These are phyloP conservation scores for Pichia cephalocereana DNA, from an alignment of 805 yeast species.

Conservation along the genomic window DNA sequence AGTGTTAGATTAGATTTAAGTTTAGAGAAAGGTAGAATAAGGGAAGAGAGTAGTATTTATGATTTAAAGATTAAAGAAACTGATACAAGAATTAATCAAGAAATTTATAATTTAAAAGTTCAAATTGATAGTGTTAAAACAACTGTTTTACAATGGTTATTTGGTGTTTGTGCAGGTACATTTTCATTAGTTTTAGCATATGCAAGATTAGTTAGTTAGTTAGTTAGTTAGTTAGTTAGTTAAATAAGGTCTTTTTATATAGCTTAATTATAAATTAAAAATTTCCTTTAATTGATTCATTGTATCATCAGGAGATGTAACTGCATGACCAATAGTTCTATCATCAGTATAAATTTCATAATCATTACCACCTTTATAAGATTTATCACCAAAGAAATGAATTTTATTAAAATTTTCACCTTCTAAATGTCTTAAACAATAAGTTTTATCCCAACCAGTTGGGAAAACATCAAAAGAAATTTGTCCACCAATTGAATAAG, in stretches of 20 bases:
- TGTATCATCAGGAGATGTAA: constrained; percentile 83
- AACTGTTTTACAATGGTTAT: constrained; percentile 96
- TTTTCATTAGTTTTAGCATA: constrained; percentile 91
- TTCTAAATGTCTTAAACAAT: constrained; percentile 88
- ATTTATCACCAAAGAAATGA: constrained; percentile 98
- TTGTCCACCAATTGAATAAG: constrained; percentile 99
- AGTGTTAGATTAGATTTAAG: constrained; percentile 86
- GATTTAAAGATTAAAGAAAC: constrained; percentile 92
- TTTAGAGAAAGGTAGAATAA: constrained; percentile 87
- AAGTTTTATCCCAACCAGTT: constrained; percentile 99
- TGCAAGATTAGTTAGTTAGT: constrained; percentile 47
- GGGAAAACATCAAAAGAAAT: constrained; percentile 99
- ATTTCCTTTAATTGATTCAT: constrained; percentile 73
- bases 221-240: constrained; percentile 29
- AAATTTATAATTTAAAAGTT: constrained; percentile 87
- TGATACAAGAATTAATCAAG: constrained; percentile 91
- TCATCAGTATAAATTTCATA: constrained; percentile 88
- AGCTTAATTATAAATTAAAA: constrained; percentile 40
- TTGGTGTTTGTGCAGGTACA: constrained; percentile 98
- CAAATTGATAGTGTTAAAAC: constrained; percentile 93
- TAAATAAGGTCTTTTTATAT: background rate
- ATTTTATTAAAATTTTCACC: constrained; percentile 76
- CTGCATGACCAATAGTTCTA: constrained; percentile 96
- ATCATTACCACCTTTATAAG: constrained; percentile 96
- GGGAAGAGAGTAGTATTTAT: constrained; percentile 89